Conservation (phyloP, 2,329 filamentous ascomycete genomes). For the Phaeosphaeriaceae sp. region DNA sequence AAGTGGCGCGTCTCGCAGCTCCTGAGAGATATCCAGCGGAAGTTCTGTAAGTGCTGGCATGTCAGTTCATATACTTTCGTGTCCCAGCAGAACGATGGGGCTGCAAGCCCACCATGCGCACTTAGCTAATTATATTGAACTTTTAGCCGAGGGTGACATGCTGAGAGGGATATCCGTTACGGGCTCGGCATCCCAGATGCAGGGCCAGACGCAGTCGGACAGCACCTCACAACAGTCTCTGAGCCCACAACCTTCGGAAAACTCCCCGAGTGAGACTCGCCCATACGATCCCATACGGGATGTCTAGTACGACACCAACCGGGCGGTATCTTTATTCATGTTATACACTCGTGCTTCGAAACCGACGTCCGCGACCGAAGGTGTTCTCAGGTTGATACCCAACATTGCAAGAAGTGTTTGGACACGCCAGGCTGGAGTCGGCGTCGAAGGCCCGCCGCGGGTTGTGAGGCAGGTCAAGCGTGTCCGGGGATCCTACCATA, state of each 20-base stretch:
- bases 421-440: slow-evolving; percentile 11
- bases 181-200: slow-evolving; percentile 37
- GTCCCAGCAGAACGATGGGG: slow-evolving; percentile 23
- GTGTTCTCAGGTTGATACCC: slow-evolving; percentile 29
- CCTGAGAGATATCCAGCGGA: slow-evolving; percentile 45
- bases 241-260: slow-evolving; percentile 41
- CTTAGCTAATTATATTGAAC: slow-evolving; percentile 39
- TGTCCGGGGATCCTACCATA: slow-evolving; percentile 8
- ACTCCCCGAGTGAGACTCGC: slow-evolving; percentile 43
- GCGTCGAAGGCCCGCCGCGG: background rate
- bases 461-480: slow-evolving; percentile 9
- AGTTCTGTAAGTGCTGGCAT: slow-evolving; percentile 44
- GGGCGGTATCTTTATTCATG: slow-evolving; percentile 29
- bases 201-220: slow-evolving; percentile 36
- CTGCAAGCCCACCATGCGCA: slow-evolving; percentile 27
- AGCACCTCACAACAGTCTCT: slow-evolving; percentile 37
- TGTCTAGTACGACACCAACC: slow-evolving; percentile 33
- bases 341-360: slow-evolving; percentile 18
- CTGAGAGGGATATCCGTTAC: slow-evolving; percentile 39
- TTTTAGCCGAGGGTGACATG: slow-evolving; percentile 48
- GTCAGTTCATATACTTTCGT: slow-evolving; percentile 25
- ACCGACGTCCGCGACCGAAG: slow-evolving; percentile 18
- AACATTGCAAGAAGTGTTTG: slow-evolving; percentile 16
- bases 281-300: slow-evolving; percentile 48
- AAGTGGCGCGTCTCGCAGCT: slow-evolving; percentile 49